Evolutionary conservation across 2,329 filamentous ascomycete genomes (phyloP), one percentile per base, ranked within the genome.

Genomic region (Periconia digitata): DNA sequence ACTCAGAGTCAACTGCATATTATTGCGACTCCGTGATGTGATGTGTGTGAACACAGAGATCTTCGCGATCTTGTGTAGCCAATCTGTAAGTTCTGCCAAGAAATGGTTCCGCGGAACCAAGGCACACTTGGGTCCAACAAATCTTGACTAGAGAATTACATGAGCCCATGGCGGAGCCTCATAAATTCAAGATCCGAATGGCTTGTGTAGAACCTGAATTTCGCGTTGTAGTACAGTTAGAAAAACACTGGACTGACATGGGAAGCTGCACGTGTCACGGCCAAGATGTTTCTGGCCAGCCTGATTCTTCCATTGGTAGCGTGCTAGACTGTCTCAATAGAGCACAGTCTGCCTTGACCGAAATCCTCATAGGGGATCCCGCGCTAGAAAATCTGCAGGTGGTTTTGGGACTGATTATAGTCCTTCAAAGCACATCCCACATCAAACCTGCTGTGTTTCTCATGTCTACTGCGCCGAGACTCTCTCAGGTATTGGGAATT

Each of bases 51-150:
- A n/a, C n/a, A n/a, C n/a, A n/a, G n/a, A n/a, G n/a, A n/a, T n/a
- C n/a, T n/a, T n/a, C n/a, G n/a, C n/a, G n/a, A n/a, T n/a, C n/a
- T n/a, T n/a, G n/a, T n/a, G n/a, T n/a, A n/a, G n/a, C n/a, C 32
- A 24, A 37, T 44, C 27, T 4, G 43, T 44, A 38, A 44, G 43
- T 16, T 21, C n/a, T 38, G 43, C 43, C 43, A 38, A 44, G 43
- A 38, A 15, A 7, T 17, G 21, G 43, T 44, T 44, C 43, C 43
- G 43, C 43, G 43, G 43, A 44, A 44, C 34, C 43, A 16, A 42
- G 8, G 16, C 6, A 4, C 10, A 29, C 12, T 12, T 21, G 16
- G 15, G 18, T 10, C 40, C 24, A 17, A 15, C 27, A 32, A n/a
- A n/a, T n/a, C n/a, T n/a, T n/a, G n/a, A n/a, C n/a, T n/a, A n/a